These are phyloP conservation scores for Daldinia sp. DNA, from an alignment of 2,329 filamentous ascomycete genomes.

Conservation along the genomic window DNA sequence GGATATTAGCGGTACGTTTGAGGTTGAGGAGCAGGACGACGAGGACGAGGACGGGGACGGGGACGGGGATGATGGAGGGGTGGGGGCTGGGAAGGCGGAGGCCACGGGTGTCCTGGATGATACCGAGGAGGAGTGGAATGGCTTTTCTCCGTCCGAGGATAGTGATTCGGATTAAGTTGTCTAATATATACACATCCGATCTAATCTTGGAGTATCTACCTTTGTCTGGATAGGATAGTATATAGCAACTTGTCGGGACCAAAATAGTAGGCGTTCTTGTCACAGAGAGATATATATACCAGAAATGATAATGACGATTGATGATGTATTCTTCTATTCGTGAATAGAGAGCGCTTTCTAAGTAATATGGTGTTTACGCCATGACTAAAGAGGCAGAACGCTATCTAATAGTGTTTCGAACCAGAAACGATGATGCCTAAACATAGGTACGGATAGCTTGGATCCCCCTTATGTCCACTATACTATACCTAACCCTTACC, in stretches of 20 bases:
- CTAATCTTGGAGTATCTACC: background rate
- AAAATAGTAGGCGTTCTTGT: background rate
- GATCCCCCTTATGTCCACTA: background rate
- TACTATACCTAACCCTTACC: background rate
- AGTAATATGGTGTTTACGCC: background rate
- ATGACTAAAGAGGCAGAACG: background rate
- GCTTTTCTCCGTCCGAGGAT: slow-evolving; percentile 56
- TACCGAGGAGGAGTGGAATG: slow-evolving; percentile 65
- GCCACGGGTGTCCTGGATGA: slow-evolving; percentile 49
- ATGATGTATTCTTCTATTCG: background rate
- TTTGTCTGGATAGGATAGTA: background rate
- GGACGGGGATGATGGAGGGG: slow-evolving; percentile 40
- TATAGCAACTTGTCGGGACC: background rate
- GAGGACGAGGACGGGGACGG: slow-evolving; percentile 50
- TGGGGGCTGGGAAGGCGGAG: background rate
- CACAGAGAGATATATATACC: background rate
- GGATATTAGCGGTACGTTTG: slow-evolving; percentile 85
- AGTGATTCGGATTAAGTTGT: slow-evolving; percentile 41
- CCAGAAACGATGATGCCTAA: background rate
- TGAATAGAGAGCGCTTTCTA: slow-evolving; percentile 35
- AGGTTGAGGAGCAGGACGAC: slow-evolving; percentile 65
- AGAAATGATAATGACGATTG: background rate
- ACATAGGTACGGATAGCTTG: background rate
- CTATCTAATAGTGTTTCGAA: background rate
- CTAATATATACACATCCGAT: background rate